Evolutionary conservation across 305 asterid genomes (phyloP).

Genomic region (Fraxinus greggii): DNA sequence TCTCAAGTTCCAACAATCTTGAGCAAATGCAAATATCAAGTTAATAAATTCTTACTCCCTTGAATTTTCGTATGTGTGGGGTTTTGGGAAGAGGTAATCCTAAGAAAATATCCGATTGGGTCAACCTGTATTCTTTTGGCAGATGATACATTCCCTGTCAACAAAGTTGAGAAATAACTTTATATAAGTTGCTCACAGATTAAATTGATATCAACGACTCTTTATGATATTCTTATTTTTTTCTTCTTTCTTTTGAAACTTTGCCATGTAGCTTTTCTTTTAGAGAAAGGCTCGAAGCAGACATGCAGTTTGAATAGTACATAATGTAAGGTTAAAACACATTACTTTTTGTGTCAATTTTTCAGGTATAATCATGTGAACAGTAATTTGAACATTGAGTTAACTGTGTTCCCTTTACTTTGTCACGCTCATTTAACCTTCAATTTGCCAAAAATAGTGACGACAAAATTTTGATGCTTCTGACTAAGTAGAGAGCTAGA

Average conservation of each 20-base stretch:
- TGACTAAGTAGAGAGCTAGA: not conserved
- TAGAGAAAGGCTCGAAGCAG: not conserved
- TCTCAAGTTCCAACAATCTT: conserved; percentile 5
- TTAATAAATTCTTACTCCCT: not conserved
- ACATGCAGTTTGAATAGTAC: not conserved
- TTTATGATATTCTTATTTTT: not conserved
- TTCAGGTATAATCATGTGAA: not conserved
- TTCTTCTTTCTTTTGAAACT: not conserved
- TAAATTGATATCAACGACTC: not conserved
- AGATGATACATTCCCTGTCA: not conserved
- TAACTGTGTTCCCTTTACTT: not conserved
- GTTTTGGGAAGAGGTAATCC: not conserved
- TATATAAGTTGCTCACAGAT: not conserved
- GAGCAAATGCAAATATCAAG: not conserved
- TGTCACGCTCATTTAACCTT: not conserved
- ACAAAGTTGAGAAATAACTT: not conserved
- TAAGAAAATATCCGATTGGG: not conserved
- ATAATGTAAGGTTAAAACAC: not conserved
- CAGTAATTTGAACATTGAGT: not conserved
- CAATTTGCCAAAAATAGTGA: not conserved
- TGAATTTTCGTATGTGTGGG: not conserved
- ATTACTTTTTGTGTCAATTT: not conserved
- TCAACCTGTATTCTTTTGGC: not conserved
- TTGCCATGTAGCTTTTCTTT: not conserved
- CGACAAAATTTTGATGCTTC: not conserved